Evolutionary conservation across 345 rosid species (phyloP).

Genomic region (sweet orange (Citrus sinensis)): DVS_A1.0 CM039168.1:24834001-24834500

Average conservation of each 20-base stretch:
- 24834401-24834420: neutral
- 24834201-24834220: neutral
- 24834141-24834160: neutral
- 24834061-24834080: neutral
- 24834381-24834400: neutral
- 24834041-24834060: conserved; percentile 1
- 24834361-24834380: conserved; percentile 13
- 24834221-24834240: conserved; percentile 8
- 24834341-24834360: conserved; percentile 24
- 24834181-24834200: too few relatives aligned
- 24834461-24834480: neutral
- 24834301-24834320: conserved; percentile 10
- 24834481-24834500: too few relatives aligned
- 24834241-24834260: neutral
- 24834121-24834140: neutral
- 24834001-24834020: neutral
- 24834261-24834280: conserved; percentile 16
- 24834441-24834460: neutral
- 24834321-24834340: conserved; percentile 13
- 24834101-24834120: neutral
- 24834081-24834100: neutral
- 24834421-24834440: too few relatives aligned
- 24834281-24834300: neutral
- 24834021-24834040: conserved; percentile 4
- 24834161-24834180: neutral